These are phyloP conservation scores for button mushroom (Agaricus bisporus) DNA, from an alignment of 768 basidiomycete species.

Conservation along the genomic window DNA sequence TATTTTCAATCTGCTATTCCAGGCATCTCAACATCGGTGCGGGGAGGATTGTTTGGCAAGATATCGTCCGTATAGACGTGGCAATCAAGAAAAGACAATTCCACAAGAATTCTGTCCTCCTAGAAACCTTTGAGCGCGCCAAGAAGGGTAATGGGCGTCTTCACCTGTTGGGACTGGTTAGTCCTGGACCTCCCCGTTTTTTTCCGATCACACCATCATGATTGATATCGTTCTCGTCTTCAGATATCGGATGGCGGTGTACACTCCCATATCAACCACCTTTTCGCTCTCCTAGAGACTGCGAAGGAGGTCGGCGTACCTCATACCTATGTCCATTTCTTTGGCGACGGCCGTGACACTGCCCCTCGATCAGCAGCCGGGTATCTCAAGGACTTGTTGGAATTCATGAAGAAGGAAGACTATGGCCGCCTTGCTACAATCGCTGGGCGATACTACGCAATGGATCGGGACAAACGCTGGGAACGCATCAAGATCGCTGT, in stretches of 20 bases:
- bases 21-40: conserved; percentile 95
- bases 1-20: background rate
- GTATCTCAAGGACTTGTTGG: conserved; percentile 71
- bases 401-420: conserved; percentile 71
- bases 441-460: conserved; percentile 90
- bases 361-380: conserved; percentile 77
- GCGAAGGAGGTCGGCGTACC: conserved; percentile 84
- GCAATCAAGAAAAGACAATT: conserved; percentile 86
- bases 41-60: conserved; percentile 95
- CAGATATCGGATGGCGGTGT: conserved; percentile 94
- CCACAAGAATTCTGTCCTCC: conserved; percentile 68
- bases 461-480: conserved; percentile 98
- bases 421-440: conserved; percentile 82
- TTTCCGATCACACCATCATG: background rate
- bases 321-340: conserved; percentile 87
- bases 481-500: conserved; percentile 88
- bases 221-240: background rate
- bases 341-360: conserved; percentile 93
- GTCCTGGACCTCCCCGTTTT: conserved; percentile 16
- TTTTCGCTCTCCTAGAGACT: conserved; percentile 85
- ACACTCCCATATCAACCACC: conserved; percentile 91
- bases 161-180: conserved; percentile 83
- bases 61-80: conserved; percentile 93
- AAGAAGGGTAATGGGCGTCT: conserved; percentile 80
- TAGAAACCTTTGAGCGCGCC: conserved; percentile 69